Evolutionary conservation across 257 asterid genomes (phyloP).

Genomic region (Coffea eugenioides): DNA sequence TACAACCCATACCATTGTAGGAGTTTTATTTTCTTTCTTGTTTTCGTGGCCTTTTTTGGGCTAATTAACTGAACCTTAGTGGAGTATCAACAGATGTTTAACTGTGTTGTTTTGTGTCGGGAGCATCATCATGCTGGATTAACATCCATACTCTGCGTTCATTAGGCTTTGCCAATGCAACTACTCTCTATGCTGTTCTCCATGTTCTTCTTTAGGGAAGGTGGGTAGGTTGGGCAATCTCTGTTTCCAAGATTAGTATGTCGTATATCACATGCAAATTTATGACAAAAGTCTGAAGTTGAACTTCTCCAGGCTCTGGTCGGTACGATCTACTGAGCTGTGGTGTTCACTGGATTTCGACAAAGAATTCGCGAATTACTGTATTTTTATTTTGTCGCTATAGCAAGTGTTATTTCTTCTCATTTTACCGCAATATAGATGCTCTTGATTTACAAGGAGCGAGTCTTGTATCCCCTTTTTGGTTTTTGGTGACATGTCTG

Average conservation of each 20-base stretch:
- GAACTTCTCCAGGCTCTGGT: neutral
- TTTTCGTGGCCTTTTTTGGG: neutral
- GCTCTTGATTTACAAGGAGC: too few relatives aligned
- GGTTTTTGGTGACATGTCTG: neutral
- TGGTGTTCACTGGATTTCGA: too few relatives aligned
- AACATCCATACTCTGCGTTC: neutral
- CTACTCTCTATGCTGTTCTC: neutral
- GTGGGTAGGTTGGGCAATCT: neutral
- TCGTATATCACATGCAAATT: neutral
- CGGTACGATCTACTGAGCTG: neutral
- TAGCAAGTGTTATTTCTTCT: neutral
- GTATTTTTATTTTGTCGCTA: too few relatives aligned
- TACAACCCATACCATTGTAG: constrained; percentile 16
- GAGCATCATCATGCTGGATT: neutral
- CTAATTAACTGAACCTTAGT: neutral
- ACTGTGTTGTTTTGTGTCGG: neutral
- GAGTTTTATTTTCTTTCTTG: neutral
- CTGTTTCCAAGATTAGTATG: neutral
- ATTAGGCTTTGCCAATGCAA: too few relatives aligned
- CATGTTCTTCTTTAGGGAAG: neutral
- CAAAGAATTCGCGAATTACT: too few relatives aligned
- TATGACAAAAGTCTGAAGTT: neutral
- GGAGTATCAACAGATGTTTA: neutral
- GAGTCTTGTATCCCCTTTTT: too few relatives aligned
- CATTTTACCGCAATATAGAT: too few relatives aligned